Evolutionary conservation across 1,284 basidiomycete species (phyloP).

Genomic region (Mycosarcoma mackinlayi): DNA sequence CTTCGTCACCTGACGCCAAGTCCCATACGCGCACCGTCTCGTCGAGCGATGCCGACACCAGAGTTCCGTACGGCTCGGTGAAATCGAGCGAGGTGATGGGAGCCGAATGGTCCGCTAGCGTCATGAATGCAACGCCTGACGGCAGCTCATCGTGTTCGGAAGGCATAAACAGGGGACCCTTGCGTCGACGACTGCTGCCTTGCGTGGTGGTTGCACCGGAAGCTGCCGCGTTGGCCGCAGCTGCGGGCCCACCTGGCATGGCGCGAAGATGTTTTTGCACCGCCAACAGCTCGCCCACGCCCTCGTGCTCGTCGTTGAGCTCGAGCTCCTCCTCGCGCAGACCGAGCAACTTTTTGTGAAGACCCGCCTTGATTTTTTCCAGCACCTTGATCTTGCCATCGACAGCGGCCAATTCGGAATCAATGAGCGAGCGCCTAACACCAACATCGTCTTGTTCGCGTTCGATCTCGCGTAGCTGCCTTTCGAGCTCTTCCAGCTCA

Average conservation of each 20-base stretch:
- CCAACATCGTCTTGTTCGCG: conserved; percentile 61
- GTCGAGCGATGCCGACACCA: conserved; percentile 79
- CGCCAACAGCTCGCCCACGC: conserved; percentile 60
- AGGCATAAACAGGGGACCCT: conserved; percentile 86
- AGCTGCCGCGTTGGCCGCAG: conserved; percentile 49
- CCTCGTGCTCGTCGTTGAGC: conserved; percentile 78
- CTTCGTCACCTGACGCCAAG: conserved; percentile 74
- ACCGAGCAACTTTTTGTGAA: conserved; percentile 85
- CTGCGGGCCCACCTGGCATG: conserved; percentile 65
- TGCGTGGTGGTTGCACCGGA: conserved; percentile 35
- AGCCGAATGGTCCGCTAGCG: conserved; percentile 80
- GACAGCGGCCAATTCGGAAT: conserved; percentile 50
- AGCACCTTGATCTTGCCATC: conserved; percentile 74
- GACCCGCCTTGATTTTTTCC: conserved; percentile 80
- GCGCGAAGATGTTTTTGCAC: conserved; percentile 60
- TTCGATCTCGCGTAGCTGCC: conserved; percentile 60
- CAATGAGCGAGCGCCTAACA: conserved; percentile 52
- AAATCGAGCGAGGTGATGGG: conserved; percentile 92
- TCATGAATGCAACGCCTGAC: conserved; percentile 95
- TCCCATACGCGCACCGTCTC: conserved; percentile 84
- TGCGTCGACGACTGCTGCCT: conserved; percentile 52
- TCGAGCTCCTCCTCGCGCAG: conserved; percentile 95
- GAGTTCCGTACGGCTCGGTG: conserved; percentile 93
- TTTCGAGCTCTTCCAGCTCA: conserved; percentile 62
- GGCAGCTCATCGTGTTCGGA: conserved; percentile 97